A percentile compares a stretch with the other conserved stretches of the same genome.
Evolutionary conservation across 495 filamentous ascomycete species (phyloP).

Genomic region (Pseudotulostoma volvatum): DNA sequence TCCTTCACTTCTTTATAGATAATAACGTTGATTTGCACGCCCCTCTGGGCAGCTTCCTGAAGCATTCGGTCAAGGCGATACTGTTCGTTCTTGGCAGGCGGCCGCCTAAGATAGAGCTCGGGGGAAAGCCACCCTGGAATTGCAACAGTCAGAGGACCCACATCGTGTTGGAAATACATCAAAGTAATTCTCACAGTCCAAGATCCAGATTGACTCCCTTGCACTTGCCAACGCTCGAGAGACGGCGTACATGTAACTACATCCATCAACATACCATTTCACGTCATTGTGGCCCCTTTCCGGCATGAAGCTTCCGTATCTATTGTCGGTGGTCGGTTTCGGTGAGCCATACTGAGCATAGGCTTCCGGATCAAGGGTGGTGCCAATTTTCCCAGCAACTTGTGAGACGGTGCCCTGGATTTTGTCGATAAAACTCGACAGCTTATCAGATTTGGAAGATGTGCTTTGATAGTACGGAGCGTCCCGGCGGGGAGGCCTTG

Average conservation of each 20-base stretch:
- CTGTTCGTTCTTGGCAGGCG: conserved; percentile 62
- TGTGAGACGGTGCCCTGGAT: conserved; percentile 36
- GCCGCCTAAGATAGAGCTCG: conserved; percentile 78
- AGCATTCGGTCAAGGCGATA: conserved; percentile 88
- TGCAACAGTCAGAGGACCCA: conserved; percentile 6
- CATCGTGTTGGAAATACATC: too few relatives aligned
- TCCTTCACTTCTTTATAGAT: conserved; percentile 90
- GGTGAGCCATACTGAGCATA: conserved; percentile 30
- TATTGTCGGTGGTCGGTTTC: conserved; percentile 36
- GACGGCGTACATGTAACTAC: conserved; percentile 83
- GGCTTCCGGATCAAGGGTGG: conserved; percentile 32
- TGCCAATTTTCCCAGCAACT: conserved; percentile 32
- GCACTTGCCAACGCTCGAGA: conserved; percentile 72
- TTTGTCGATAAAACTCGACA: conserved; percentile 39
- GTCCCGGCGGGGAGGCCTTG: conserved; percentile 9
- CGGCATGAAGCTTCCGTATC: conserved; percentile 73
- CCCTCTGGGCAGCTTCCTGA: conserved; percentile 68
- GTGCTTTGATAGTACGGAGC: conserved; percentile 11
- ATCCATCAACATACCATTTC: conserved; percentile 93
- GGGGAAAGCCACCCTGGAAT: conserved; percentile 64
- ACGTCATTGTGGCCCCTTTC: conserved; percentile 43
- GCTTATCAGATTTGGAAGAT: conserved; percentile 26
- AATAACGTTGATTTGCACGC: conserved; percentile 75
- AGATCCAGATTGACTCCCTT: conserved; percentile 72
- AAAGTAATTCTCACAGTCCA: conserved; percentile 55